Evolutionary conservation across 768 basidiomycete genomes (phyloP), one percentile per base, ranked within the genome.

Genomic region (Lactarius akahatsu): DNA sequence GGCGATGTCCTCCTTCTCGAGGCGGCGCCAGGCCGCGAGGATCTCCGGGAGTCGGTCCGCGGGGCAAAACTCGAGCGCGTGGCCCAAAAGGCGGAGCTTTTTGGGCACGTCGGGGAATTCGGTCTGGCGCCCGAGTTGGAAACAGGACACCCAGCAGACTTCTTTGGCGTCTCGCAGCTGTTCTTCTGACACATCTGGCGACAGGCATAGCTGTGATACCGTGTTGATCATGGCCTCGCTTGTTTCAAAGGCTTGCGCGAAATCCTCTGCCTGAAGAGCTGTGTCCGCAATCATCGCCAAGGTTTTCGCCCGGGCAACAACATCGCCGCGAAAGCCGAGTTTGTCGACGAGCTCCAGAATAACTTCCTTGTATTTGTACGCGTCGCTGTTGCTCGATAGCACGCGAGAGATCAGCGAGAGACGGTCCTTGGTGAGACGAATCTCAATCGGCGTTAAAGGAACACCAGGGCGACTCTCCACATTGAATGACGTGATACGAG

Each of bases 251-350:
- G 94, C 94, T 20, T 83, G 82, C 1, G 76, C 72, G 66, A 90
- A 96, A 72, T 98, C 95, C 72, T 90, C 91, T 0, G 83, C 83
- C 70, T 91, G 89, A 13, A 95, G 81, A 0, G 95, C 94, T 2
- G 93, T 87, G 67, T 94, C 92, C 11, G 89, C 88, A 28, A 98
- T 82, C 96, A 98, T 98, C 54, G 93, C 91, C 54, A 94, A 81
- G 1, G 87, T 83, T 72, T 92, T 90, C 59, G 91, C 86, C 74
- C 92, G 87, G 2, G 92, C 92, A n/a, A 85, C 83, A 3, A 80
- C 74, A 69, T 96, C 89, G 40, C 81, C 80, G 60, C 84, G 74
- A 77, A 83, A 93, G 0, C 96, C 96, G 9, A 99, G 87, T 77
- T 96, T 97, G 77, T 87, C 81, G 18, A 89, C 86, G 41, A 99